These are phyloP conservation scores for Petunia secreta DNA, from an alignment of 257 asterid species.

Conservation along the genomic window DNA sequence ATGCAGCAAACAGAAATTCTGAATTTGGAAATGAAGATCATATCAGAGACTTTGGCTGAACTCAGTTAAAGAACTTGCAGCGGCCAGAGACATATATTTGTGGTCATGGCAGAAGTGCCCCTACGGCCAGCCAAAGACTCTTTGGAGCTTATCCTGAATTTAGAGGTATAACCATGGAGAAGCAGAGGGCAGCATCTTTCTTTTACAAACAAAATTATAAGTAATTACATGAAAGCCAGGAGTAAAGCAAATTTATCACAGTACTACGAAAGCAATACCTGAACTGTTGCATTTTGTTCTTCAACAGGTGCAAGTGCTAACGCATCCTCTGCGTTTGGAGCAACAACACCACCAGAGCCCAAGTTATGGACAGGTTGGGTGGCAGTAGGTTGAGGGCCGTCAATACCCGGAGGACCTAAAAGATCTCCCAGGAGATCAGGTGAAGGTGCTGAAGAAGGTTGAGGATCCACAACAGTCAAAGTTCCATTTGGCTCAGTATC, in stretches of 20 bases:
- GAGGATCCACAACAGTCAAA: conserved; percentile 76
- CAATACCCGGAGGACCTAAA: conserved; percentile 81
- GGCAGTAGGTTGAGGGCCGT: conserved; percentile 55
- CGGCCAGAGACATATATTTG: neutral
- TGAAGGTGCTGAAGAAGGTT: conserved; percentile 64
- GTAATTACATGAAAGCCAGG: conserved; percentile 18
- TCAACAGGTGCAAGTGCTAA: conserved; percentile 83
- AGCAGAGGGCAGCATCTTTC: conserved; percentile 14
- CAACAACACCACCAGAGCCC: conserved; percentile 50
- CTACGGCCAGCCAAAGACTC: neutral
- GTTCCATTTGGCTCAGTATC: conserved; percentile 67
- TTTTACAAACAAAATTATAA: neutral
- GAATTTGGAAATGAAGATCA: conserved; percentile 12
- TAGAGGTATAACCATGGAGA: neutral
- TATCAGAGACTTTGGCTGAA: neutral
- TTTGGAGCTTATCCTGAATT: neutral
- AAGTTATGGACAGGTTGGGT: conserved; percentile 53
- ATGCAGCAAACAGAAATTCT: neutral
- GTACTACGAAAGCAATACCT: conserved; percentile 46
- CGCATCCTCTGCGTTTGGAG: conserved; percentile 54
- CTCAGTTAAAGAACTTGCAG: neutral
- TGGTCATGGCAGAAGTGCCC: neutral
- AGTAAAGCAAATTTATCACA: conserved; percentile 2
- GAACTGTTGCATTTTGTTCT: conserved; percentile 66
- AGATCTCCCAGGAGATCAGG: conserved; percentile 94